Evolutionary conservation across 2,329 filamentous ascomycete species (phyloP), one percentile per base, ranked within the genome.

Genomic region (Drechslerella dactyloides): DNA sequence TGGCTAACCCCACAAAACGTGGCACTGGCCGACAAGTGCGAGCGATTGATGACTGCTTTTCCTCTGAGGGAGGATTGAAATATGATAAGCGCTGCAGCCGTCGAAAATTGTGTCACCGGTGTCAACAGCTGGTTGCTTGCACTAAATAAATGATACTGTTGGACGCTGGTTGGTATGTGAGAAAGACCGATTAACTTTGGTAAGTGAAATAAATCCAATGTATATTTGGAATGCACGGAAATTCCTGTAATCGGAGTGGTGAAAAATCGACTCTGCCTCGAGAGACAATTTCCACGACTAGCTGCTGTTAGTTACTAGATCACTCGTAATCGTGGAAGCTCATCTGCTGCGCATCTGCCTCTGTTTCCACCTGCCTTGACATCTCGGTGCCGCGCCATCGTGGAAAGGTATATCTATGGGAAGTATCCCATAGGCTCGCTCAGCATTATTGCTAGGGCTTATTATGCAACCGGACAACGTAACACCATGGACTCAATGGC

Each of bases 351-450:
- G n/a, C n/a, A 15, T 42, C n/a, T 42, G 5, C n/a, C 4, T 15
- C 37, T 42, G 37, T 13, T 15, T 13, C 13, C 5, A 42, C 37
- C 13, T 42, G 37, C 37, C 37, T 42, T 13, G 37, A 42, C 13
- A 17, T 17, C 55, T 54, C 42, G 52, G 4, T 33, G 24, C 15
- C 56, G 37, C 56, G 51, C 48, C 50, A 37, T 52, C 50, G 46
- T 37, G 27, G 37, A 51, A 37, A 61, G 56, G 64, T 35, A 56
- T 37, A 33, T 33, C n/a, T 19, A 56, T 62, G 57, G 64, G 57
- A 62, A 69, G 57, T 51, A 61, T 51, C 64, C 64, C 57, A 69
- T 69, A 69, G 64, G 64, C 52, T 69, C 64, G 57, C 64, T 69
- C 57, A 33, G 40, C 54, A 33, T 46, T 48, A 50, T 69, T 48